Evolutionary conservation across 768 basidiomycete genomes (phyloP).

Genomic region (Trametes meyenii): DNA sequence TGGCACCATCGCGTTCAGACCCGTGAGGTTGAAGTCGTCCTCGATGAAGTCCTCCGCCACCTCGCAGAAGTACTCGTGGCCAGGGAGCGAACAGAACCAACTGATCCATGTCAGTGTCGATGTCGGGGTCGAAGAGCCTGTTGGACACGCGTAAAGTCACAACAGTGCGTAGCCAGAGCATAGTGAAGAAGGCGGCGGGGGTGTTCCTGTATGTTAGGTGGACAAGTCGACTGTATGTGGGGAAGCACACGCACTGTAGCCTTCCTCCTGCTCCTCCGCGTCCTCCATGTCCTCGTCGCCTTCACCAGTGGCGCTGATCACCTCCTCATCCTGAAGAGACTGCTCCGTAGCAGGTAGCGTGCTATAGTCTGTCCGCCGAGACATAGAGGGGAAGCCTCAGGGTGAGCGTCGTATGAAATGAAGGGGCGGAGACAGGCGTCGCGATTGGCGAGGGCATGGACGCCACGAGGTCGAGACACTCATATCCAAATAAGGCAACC

Average conservation of each 20-base stretch:
- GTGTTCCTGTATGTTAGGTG: constrained; percentile 1
- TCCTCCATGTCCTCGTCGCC: constrained; percentile 83
- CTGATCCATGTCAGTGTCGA: constrained; percentile 94
- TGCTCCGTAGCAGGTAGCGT: constrained; percentile 10
- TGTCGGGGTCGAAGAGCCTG: constrained; percentile 88
- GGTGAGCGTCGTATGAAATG: background rate
- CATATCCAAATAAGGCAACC: constrained; percentile 22
- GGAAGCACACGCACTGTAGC: constrained; percentile 69
- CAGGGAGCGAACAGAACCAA: constrained; percentile 94
- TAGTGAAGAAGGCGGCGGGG: background rate
- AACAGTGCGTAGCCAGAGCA: background rate
- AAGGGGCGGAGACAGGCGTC: constrained; percentile 9
- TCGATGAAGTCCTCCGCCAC: constrained; percentile 99
- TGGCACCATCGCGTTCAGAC: constrained; percentile 92
- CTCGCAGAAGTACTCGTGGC: constrained; percentile 98
- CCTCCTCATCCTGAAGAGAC: constrained; percentile 61
- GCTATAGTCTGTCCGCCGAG: constrained; percentile 19
- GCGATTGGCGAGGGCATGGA: constrained; percentile 24
- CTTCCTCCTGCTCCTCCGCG: constrained; percentile 64
- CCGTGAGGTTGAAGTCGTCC: constrained; percentile 98
- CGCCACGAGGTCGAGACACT: constrained; percentile 27
- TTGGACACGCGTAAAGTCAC: constrained; percentile 2
- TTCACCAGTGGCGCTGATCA: constrained; percentile 56
- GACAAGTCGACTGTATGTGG: constrained; percentile 8
- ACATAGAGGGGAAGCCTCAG: constrained; percentile 8